Evolutionary conservation across 257 asterid genomes (phyloP).

Genomic region (Phtheirospermum japonicum): DNA sequence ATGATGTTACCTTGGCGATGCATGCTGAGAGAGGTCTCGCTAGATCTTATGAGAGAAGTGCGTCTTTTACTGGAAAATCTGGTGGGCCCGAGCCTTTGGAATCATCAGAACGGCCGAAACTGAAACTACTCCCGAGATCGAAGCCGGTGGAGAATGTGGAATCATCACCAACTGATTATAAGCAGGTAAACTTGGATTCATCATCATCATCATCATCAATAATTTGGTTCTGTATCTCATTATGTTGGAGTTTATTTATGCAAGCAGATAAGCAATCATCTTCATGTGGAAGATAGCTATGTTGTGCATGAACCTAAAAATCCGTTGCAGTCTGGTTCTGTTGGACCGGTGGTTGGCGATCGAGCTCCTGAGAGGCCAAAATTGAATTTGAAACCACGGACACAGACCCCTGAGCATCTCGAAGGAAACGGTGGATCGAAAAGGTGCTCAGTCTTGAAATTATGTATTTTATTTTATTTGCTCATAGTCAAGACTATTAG

Average conservation of each 20-base stretch:
- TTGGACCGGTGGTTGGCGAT: constrained; percentile 36
- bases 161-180: constrained; percentile 37
- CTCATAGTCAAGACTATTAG: constrained; percentile 8
- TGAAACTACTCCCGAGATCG: constrained; percentile 90
- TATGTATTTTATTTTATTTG: not conserved
- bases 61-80: constrained; percentile 32
- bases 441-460: constrained; percentile 43
- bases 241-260: constrained; percentile 33
- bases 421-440: constrained; percentile 49
- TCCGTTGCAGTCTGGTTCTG: constrained; percentile 34
- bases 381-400: constrained; percentile 67
- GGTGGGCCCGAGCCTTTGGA: constrained; percentile 53
- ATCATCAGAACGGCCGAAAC: constrained; percentile 67
- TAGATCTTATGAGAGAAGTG: constrained; percentile 37
- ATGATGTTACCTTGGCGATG: constrained; percentile 6
- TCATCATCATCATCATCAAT: too few relatives aligned
- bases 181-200: constrained; percentile 53
- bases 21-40: not conserved
- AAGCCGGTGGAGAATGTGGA: constrained; percentile 67
- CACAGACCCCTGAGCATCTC: constrained; percentile 48
- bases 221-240: constrained; percentile 12
- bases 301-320: constrained; percentile 37
- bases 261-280: constrained; percentile 46
- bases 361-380: constrained; percentile 63
- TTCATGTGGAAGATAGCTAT: constrained; percentile 34